These are phyloP conservation scores for Magnolia kwangsiensis DNA, from an alignment of 164 flowering plant genomes.

Conservation along the genomic window DNA sequence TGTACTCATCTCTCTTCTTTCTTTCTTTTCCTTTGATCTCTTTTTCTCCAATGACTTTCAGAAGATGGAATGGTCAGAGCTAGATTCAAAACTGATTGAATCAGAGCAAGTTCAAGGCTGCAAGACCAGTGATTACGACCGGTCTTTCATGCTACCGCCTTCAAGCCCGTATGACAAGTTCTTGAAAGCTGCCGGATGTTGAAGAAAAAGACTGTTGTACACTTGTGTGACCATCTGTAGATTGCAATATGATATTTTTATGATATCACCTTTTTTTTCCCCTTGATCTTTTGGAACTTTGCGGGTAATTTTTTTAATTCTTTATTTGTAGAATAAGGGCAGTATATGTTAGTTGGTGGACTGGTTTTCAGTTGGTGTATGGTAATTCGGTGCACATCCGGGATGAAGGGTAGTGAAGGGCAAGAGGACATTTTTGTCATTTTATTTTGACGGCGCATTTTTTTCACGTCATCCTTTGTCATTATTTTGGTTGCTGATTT, in stretches of 20 bases:
- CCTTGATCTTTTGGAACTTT: background rate
- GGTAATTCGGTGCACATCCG: background rate
- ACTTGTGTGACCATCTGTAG: background rate
- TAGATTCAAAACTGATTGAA: constrained; percentile 19
- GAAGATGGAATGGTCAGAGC: constrained; percentile 18
- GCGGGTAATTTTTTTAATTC: constrained; percentile 14
- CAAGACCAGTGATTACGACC: constrained; percentile 35
- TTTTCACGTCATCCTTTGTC: background rate
- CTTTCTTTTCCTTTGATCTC: background rate
- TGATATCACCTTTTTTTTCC: background rate
- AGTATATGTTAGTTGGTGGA: background rate
- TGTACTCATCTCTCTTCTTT: background rate
- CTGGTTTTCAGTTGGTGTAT: background rate
- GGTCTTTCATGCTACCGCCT: constrained; percentile 76
- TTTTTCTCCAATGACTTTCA: constrained; percentile 7
- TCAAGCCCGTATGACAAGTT: constrained; percentile 93
- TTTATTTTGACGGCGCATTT: background rate
- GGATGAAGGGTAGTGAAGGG: background rate
- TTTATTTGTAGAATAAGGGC: constrained; percentile 9
- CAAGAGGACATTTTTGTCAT: background rate
- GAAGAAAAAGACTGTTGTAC: constrained; percentile 1
- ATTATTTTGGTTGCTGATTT: background rate
- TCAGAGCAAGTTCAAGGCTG: constrained; percentile 21
- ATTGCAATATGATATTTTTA: background rate
- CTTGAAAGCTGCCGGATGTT: constrained; percentile 92